These are phyloP conservation scores for Alternaria sp. DNA, from an alignment of 2,329 filamentous ascomycete species.

Conservation along the genomic window DNA sequence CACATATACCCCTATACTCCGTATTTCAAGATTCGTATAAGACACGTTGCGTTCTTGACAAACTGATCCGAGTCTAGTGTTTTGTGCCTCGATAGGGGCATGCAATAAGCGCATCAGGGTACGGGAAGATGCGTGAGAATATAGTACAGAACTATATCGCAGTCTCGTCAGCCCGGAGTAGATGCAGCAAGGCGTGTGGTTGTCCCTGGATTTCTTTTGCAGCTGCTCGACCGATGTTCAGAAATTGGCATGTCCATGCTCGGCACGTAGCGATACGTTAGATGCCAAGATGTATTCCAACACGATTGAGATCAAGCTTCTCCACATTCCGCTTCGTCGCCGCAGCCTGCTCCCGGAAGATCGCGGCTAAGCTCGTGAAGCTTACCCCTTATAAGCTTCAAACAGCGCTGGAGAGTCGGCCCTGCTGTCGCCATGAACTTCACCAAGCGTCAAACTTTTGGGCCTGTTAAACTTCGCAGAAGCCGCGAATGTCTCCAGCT, in stretches of 20 bases:
- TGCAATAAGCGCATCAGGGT: conserved; percentile 27
- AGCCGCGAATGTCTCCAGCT: neutral
- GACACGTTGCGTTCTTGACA: conserved; percentile 12
- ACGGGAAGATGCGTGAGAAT: conserved; percentile 23
- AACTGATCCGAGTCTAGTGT: conserved; percentile 16
- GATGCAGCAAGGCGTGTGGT: conserved; percentile 15
- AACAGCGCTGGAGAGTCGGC: conserved; percentile 5
- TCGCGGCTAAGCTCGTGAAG: neutral
- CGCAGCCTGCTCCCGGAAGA: conserved; percentile 9
- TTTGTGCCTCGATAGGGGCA: conserved; percentile 11
- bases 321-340: conserved; percentile 23
- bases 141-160: conserved; percentile 5
- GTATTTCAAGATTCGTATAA: conserved; percentile 4
- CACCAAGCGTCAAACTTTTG: neutral
- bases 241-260: conserved; percentile 27
- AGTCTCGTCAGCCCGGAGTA: conserved; percentile 19
- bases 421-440: neutral
- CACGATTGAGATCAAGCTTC: conserved; percentile 10
- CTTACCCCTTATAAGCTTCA: conserved; percentile 4
- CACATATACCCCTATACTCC: conserved; percentile 31
- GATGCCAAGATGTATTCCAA: conserved; percentile 13
- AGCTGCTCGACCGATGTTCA: conserved; percentile 19
- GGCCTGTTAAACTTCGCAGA: neutral
- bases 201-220: conserved; percentile 21
- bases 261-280: conserved; percentile 27